Conservation (phyloP, 192 early-diverging fungal genomes). For the Linderina pennispora region DNA sequence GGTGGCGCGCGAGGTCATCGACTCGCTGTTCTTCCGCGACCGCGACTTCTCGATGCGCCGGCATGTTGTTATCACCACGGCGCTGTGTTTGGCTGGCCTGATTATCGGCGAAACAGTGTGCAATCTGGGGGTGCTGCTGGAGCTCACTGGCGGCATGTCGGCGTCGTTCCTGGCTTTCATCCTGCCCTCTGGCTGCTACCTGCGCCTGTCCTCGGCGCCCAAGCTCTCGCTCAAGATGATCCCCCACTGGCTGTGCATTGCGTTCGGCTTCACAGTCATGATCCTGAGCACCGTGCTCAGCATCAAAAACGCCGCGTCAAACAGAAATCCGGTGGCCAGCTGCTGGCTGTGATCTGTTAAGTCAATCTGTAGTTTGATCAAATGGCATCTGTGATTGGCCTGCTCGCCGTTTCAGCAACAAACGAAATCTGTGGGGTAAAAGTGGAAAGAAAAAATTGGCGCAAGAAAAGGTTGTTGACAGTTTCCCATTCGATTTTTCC, state of each 20-base stretch:
- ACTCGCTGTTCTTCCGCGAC: constrained; percentile 47
- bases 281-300: constrained; percentile 30
- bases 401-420: too few species aligned
- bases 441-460: constrained; percentile 8
- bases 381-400: too few species aligned
- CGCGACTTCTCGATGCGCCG: constrained; percentile 49
- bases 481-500: neutral
- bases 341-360: constrained; percentile 29
- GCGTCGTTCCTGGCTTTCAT: constrained; percentile 87
- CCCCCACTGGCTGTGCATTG: constrained; percentile 62
- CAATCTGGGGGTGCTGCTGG: constrained; percentile 79
- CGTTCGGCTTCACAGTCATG: constrained; percentile 56
- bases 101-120: constrained; percentile 67
- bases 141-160: constrained; percentile 83
- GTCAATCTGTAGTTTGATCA: too few species aligned
- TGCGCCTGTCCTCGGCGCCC: constrained; percentile 62
- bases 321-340: neutral
- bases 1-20: constrained; percentile 80
- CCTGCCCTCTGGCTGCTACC: constrained; percentile 74
- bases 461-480: too few species aligned
- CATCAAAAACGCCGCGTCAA: constrained; percentile 13
- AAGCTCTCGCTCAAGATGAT: constrained; percentile 52
- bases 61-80: constrained; percentile 66
- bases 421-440: too few species aligned
- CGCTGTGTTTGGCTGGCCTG: constrained; percentile 56